These are phyloP conservation scores for Hypoxylon fragiforme DNA, from an alignment of 495 filamentous ascomycete species.

Conservation along the genomic window DNA sequence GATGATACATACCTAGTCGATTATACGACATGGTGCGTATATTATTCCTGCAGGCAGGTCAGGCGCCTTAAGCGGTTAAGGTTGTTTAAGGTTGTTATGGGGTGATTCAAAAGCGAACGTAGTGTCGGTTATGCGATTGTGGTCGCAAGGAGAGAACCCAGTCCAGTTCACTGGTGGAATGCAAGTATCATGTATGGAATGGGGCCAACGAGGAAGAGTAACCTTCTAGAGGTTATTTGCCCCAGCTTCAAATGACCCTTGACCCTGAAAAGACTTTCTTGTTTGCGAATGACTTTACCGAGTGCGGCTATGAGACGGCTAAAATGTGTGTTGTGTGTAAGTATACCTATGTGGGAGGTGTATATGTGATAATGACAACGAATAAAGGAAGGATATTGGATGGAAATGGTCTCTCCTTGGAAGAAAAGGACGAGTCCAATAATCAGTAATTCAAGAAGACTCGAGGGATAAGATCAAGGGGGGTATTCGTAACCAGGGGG, in stretches of 20 bases:
- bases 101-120: slow-evolving; percentile 7
- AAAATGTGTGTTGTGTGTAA: neutral
- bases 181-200: slow-evolving; percentile 1
- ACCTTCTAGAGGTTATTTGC: slow-evolving; percentile 3
- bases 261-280: slow-evolving; percentile 15
- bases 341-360: neutral
- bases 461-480: neutral
- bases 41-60: slow-evolving; percentile 23
- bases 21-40: slow-evolving; percentile 65
- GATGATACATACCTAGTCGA: slow-evolving; percentile 68
- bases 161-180: slow-evolving; percentile 12
- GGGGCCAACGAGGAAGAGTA: slow-evolving; percentile 9
- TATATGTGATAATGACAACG: slow-evolving; percentile 9
- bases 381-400: neutral
- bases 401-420: neutral
- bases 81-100: slow-evolving; percentile 4
- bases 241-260: slow-evolving; percentile 13
- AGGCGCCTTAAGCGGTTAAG: slow-evolving; percentile 28
- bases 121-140: slow-evolving; percentile 18
- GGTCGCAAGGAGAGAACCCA: slow-evolving; percentile 21
- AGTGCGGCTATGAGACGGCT: neutral
- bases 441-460: neutral
- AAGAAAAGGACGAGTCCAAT: neutral
- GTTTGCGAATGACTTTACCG: slow-evolving; percentile 16
- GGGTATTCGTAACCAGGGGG: slow-evolving; percentile 1